Percentiles rank a stretch among this genome's conserved stretches.
phyloP scores from a whole-genome alignment of 352 stramenopile species.

The Aphanomyces invadans region DNA sequence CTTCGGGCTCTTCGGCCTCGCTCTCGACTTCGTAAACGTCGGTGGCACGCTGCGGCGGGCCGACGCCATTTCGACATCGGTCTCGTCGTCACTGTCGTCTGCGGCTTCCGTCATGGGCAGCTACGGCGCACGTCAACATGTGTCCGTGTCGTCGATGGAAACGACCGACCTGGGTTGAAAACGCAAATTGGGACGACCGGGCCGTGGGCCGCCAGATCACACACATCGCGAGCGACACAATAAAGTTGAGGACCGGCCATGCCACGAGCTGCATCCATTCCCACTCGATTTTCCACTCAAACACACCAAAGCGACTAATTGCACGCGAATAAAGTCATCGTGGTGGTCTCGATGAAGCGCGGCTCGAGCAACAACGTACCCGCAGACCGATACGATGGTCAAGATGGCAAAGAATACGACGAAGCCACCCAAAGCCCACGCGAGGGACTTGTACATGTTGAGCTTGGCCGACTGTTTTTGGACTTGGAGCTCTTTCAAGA shows the following conservation, averaged over 20 bases:
- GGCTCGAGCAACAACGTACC: no score
- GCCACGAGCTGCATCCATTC: conserved; percentile 89
- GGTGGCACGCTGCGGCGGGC: neutral
- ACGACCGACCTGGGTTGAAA: conserved; percentile 63
- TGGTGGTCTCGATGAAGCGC: neutral
- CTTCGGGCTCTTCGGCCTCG: conserved; percentile 1
- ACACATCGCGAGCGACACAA: conserved; percentile 80
- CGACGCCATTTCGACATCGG: conserved; percentile 36
- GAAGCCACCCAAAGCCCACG: conserved; percentile 71
- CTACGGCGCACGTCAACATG: conserved; percentile 28
- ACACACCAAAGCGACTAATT: conserved; percentile 62
- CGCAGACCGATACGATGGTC: conserved; percentile 69
- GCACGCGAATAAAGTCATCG: conserved; percentile 10
- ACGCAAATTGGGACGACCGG: conserved; percentile 79
- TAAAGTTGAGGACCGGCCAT: conserved; percentile 89
- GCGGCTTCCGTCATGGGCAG: conserved; percentile 68
- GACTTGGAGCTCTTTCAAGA: conserved; percentile 66
- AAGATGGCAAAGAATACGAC: conserved; percentile 84
- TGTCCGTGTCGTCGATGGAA: no score
- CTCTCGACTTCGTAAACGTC: neutral
- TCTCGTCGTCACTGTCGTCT: conserved; percentile 63
- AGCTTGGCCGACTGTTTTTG: conserved; percentile 88
- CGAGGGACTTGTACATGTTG: conserved; percentile 80
- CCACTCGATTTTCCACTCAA: conserved; percentile 87
- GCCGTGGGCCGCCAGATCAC: conserved; percentile 85